Base-by-base conservation (phyloP, 2,329 filamentous ascomycete species). In the Spiromastix sp. region DNA sequence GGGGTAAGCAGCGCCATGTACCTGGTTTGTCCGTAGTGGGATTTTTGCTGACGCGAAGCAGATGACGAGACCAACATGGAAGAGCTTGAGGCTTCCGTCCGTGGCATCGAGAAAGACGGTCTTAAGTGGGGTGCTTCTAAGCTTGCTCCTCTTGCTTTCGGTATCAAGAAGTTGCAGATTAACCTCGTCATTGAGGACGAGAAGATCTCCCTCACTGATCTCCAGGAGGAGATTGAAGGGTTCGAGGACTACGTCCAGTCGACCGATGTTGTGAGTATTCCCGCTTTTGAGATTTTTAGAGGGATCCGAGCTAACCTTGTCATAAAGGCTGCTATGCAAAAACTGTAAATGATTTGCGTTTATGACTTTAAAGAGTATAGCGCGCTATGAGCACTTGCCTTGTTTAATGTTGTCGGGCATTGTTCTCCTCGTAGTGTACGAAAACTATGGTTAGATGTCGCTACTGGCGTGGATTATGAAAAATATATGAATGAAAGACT, bases 131-230 rank as follows among this genome's bases (percentile, higher is more conserved):
- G 89, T 78, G 78, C 72, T 47, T 87, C 83, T 63, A 84, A 91
- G 74, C 72, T 94, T 48, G 80, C 93, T 34, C 64, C 87, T 48
- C 80, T 98, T 54, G 89, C 87, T 57, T 98, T 85, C 74, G 91
- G 91, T 74, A 93, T 98, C 74, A 91, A 84, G 76, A 96, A 96
- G 78, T 79, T 98, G 46, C 89, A 96, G 77, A 93, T 98, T 73
- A 96, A 85, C 80, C 68, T 96, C 51, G 86, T 96, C 53, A 71
- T 96, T 48, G 91, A 96, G 74, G 91, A 98, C 62, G 89, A 96
- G 49, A 95, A 95, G 77, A 65, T 98, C 59, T 87, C 84, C 49
- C 63, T 84, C 47, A 76, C 81, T 51, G 89, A 95, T 45, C 79
- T 98, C 50, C 77, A 94, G 74, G 78, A 85, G 60, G 56, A 83